Evolutionary conservation across 495 filamentous ascomycete species (phyloP), one percentile per base, ranked within the genome.

Genomic region (Aspergillus avenaceus): DNA sequence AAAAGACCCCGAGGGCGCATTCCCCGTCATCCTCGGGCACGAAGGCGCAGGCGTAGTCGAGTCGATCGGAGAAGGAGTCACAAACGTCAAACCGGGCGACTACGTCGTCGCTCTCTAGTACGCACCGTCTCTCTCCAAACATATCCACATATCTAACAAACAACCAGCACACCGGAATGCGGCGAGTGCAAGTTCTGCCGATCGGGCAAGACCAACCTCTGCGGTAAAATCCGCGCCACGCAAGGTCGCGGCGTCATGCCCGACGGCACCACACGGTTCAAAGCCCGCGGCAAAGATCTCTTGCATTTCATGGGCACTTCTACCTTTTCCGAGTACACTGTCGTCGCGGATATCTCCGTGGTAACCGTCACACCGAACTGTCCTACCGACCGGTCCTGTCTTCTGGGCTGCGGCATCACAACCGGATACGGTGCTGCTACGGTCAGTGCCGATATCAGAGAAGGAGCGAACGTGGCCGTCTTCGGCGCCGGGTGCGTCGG

Each of bases 271-370:
- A 88, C 88, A 37, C 88, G 93, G 43, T 97, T 98, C 83, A 87
- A 80, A 63, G 91, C 87, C 74, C 91, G 90, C 64, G 93, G 93
- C 61, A 84, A 96, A 73, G 85, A 91, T 57, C 80, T 98, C 43
- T 83, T 98, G 26, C 93, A 98, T 77, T 98, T 97, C 77, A 98
- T 98, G 93, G 93, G 93, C 61, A 95, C 90, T 44, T 96, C 90
- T 13, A 98, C 93, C 59, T 98, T 98, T 80, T 90, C 89, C 14
- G 92, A 97, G 75, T 98, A 95, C 75, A 97, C 95, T 37, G 93
- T 98, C 51, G 90, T 98, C 11, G 92, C 93, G 67, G 93, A 98
- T 66, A 98, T 98, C 75, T 96, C 90, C 40, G 93, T 97, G 40
- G 93, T 97, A 13, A 86, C 91, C 41, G 90, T 97, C 56, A 95